Base-by-base conservation (phyloP, 352 stramenopile genomes). In the Nothophytophthora sp. region DNA sequence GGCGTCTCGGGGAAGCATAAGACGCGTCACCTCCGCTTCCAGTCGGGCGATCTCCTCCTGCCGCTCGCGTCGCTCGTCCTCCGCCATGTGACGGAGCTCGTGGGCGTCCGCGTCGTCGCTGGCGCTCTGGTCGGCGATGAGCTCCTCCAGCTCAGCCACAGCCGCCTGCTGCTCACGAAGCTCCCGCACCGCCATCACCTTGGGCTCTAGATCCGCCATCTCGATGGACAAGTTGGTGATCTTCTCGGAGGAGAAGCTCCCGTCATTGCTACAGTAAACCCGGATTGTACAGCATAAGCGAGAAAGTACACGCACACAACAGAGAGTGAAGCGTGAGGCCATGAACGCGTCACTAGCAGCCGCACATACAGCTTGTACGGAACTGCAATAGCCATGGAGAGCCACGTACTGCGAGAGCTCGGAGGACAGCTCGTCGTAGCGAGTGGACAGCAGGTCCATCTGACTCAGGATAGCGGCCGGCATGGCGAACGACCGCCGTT, bases 101-200 rank as follows among this genome's bases (percentile, higher is more conserved):
- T 66, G 37, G 5, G 79, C 70, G 32, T 92, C 82, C 0, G 63
- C 15, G 32, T 86, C 81, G 2, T 70, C 63, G 32, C 73, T 67
- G 11, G 63, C 67, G 1, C 59, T 32, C 49, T 86, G 73, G 44
- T 90, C 80, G 0, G 50, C 29, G 37, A 92, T 90, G 67, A 95
- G 82, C 70, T 95, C 76, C 47, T 98, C 88, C 39, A 98, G 82
- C 33, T 90, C 78, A 24, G 81, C 77, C 20, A 98, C 87, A 20
- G 98, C 85, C 10, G 81, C 75, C 35, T 96, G 70, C 53, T 96
- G 96, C 51, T 91, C 88, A 61, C 96, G 88, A 28, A 93, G 82
- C 71, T 92, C 70, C 3, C 75, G 60, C 50, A 89, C 73, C 4
- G 77, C 76, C 28, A 75, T 30, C 33, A 90, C 73, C 28, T 93